Evolutionary conservation across 2,329 filamentous ascomycete species (phyloP), one percentile per base, ranked within the genome.

Genomic region (Sporothrix brasiliensis): DNA sequence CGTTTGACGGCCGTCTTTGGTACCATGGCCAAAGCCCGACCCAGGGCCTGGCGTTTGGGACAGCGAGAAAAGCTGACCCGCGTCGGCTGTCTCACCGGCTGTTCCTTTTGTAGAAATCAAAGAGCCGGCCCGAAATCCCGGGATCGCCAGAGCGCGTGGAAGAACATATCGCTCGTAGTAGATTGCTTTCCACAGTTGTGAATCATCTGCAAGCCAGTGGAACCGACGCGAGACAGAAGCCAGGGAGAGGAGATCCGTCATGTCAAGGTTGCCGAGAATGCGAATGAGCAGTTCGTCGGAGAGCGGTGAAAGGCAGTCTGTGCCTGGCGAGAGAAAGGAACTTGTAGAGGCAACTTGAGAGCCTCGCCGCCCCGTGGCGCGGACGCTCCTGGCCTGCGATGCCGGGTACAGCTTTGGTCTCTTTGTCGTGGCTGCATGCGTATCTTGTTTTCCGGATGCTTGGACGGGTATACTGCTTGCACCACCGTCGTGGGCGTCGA

Each of bases 81-180:
- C 19, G 21, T 41, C 30, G 11, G 5, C 30, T 16, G 19, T 39
- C 13, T 21, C 58, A 39, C 58, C 13, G 21, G 21, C 27, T 24
- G 39, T 21, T n/a, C 39, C 16, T 24, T 39, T 49, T 1, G 63
- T 6, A 50, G 50, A 50, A 34, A 19, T 30, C 41, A 56, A 16
- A 2, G 63, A n/a, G 41, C 63, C 53, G 21, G 49, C 50, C 1
- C 83, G 80, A 69, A 91, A 86, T 27, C 91, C 90, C 0, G 92
- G 91, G 70, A 94, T 89, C 71, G 91, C 88, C 74, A 91, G 86
- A 49, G 91, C 91, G 76, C 93, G 88, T 52, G 93, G 93, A 49
- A 92, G 86, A 41, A 97, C 92, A 79, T 97, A 98, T 73, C 91
- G 89, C 34, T 88, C 85, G 80, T 96, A 97, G 80, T 97, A 99